Evolutionary conservation across 2,329 filamentous ascomycete genomes (phyloP).

Genomic region (Bipolaris zeicola): DNA sequence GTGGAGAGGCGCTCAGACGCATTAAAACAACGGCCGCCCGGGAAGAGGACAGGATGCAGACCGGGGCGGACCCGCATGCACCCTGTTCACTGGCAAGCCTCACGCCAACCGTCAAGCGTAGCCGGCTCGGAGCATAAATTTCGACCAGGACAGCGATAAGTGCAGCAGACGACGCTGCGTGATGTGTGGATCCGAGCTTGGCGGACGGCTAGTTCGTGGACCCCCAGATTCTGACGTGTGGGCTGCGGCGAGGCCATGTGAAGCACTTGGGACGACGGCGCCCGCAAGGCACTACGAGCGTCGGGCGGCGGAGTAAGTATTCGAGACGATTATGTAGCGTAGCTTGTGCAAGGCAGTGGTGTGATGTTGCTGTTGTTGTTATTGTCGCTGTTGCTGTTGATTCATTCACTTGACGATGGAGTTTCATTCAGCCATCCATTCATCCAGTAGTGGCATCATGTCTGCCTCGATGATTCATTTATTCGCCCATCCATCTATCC

Average conservation of each 20-base stretch:
- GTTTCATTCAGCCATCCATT: too few relatives aligned
- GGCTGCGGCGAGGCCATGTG: conserved; percentile 27
- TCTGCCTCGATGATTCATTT: neutral
- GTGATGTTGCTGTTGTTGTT: neutral
- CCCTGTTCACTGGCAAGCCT: conserved; percentile 40
- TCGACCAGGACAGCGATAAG: conserved; percentile 28
- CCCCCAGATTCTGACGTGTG: conserved; percentile 21
- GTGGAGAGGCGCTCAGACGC: conserved; percentile 45
- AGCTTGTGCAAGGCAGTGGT: neutral
- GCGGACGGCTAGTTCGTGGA: conserved; percentile 23
- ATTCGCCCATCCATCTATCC: neutral
- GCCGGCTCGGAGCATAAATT: conserved; percentile 39
- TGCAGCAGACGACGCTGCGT: conserved; percentile 26
- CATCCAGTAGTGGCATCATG: neutral
- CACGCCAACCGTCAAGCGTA: conserved; percentile 36
- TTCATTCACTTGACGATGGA: neutral
- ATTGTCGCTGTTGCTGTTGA: neutral
- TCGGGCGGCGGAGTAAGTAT: neutral
- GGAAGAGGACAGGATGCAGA: conserved; percentile 37
- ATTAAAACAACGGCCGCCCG: conserved; percentile 37
- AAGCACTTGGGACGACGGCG: conserved; percentile 3
- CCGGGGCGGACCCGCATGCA: conserved; percentile 34
- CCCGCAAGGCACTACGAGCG: neutral
- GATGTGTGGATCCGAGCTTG: conserved; percentile 39
- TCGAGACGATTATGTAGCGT: neutral